Evolutionary conservation across 2,329 filamentous ascomycete species (phyloP).

Genomic region (Pyrenophora seminiperda): DNA sequence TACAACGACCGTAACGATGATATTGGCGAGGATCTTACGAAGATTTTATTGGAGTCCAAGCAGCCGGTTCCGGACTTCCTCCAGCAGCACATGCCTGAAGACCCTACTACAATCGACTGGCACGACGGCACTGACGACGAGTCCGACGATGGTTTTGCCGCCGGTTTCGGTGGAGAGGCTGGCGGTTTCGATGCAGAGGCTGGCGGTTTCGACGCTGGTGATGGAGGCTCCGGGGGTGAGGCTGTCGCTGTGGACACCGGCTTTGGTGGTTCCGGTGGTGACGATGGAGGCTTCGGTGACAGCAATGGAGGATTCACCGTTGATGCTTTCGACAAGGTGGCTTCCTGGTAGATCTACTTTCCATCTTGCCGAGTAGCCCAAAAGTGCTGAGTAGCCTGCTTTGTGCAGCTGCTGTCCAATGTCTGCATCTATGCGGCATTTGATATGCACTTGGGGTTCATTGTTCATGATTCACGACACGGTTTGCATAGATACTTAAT

Average conservation of each 20-base stretch:
- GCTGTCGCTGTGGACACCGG: constrained; percentile 6
- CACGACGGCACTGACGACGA: constrained; percentile 57
- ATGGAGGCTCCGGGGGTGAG: constrained; percentile 17
- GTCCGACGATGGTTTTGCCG: constrained; percentile 32
- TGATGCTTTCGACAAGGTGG: constrained; percentile 31
- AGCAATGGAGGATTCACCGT: constrained; percentile 17
- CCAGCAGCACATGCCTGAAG: constrained; percentile 64
- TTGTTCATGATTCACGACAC: constrained; percentile 1
- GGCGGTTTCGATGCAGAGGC: constrained; percentile 19
- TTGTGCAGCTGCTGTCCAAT: not conserved
- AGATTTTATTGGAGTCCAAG: constrained; percentile 78
- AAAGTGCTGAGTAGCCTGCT: not conserved
- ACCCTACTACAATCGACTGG: constrained; percentile 55
- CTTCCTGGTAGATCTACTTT: constrained; percentile 32
- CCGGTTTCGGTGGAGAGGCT: constrained; percentile 15
- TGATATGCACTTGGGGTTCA: not conserved
- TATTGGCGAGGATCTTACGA: constrained; percentile 74
- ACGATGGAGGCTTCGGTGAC: constrained; percentile 11
- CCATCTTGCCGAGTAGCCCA: not conserved
- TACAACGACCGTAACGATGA: constrained; percentile 78
- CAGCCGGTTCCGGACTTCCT: constrained; percentile 86
- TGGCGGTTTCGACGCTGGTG: too few species aligned
- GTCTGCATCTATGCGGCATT: constrained; percentile 3
- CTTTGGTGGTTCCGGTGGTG: constrained; percentile 15
- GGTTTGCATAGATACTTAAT: not conserved